A percentile compares a stretch with the other conserved stretches of the same genome.
phyloP scores from a whole-genome alignment of 768 basidiomycete genomes.

The Clathrus columnatus region DNA sequence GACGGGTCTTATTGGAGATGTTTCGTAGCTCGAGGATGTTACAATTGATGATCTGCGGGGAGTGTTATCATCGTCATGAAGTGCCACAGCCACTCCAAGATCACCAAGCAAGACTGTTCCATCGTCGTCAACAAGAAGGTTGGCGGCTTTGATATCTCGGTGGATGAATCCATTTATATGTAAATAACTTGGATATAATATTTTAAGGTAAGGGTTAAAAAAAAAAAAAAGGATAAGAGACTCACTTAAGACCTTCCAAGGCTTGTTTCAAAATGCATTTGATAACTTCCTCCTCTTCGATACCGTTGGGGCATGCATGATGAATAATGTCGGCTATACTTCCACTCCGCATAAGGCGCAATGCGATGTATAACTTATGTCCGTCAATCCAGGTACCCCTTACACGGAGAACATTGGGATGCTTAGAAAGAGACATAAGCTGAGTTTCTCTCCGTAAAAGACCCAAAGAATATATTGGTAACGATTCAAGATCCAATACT shows the following conservation, averaged over 20 bases:
- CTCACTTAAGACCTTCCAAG: conserved; percentile 78
- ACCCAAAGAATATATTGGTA: conserved; percentile 60
- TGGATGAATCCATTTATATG: conserved; percentile 89
- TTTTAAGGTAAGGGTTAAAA: conserved; percentile 1
- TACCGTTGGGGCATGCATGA: conserved; percentile 79
- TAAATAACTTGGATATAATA: conserved; percentile 56
- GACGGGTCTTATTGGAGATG: neutral
- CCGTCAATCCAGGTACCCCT: conserved; percentile 84
- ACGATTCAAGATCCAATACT: conserved; percentile 77
- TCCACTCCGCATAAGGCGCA: conserved; percentile 85
- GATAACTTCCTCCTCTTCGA: conserved; percentile 83
- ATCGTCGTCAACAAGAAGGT: conserved; percentile 84
- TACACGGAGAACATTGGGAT: conserved; percentile 88
- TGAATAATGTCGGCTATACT: conserved; percentile 79
- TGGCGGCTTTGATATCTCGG: conserved; percentile 90
- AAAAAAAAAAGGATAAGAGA: conserved; percentile 16
- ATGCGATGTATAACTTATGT: conserved; percentile 75
- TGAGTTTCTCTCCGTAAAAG: conserved; percentile 80
- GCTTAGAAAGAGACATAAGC: conserved; percentile 86
- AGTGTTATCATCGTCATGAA: conserved; percentile 57
- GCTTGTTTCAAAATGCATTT: conserved; percentile 80
- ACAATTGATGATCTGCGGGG: conserved; percentile 14
- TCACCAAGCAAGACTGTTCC: conserved; percentile 88
- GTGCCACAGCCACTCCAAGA: conserved; percentile 83
- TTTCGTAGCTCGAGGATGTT: conserved; percentile 20